Conservation (phyloP, 1,139 yeast genomes). For the Kodamaea derodonti region DNA sequence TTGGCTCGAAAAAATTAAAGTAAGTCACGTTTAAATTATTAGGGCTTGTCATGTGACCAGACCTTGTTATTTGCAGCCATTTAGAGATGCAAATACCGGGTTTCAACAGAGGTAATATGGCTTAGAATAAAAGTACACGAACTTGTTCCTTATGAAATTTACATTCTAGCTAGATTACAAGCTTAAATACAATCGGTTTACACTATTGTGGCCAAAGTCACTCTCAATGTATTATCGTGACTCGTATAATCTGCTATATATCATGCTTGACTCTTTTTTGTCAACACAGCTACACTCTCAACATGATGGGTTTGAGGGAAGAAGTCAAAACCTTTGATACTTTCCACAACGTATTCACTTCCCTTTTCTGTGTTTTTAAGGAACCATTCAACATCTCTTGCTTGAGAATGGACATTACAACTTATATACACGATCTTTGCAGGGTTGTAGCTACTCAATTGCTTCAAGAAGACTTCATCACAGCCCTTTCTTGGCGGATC, state of each 20-base stretch:
- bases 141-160: no score
- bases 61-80: no score
- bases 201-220: no score
- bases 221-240: no score
- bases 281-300: constrained; percentile 86
- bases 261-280: no score
- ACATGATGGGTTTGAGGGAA: constrained; percentile 98
- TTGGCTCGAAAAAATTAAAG: neutral
- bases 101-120: no score
- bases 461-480: constrained; percentile 81
- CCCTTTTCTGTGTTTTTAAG: constrained; percentile 66
- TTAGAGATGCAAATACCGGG: no score
- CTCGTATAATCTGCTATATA: no score
- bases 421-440: constrained; percentile 87
- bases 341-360: constrained; percentile 61
- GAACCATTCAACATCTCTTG: constrained; percentile 86
- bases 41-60: neutral
- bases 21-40: neutral
- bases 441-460: constrained; percentile 77
- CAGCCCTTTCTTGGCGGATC: constrained; percentile 99
- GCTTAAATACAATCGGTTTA: no score
- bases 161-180: no score
- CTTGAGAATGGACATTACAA: constrained; percentile 97
- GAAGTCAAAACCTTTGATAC: constrained; percentile 91
- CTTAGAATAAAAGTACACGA: no score